Percentiles rank a stretch among this genome's conserved stretches.
Conservation (phyloP, 2,329 filamentous ascomycete species). For the Pseudopyrenochaeta lycopersici region DNA sequence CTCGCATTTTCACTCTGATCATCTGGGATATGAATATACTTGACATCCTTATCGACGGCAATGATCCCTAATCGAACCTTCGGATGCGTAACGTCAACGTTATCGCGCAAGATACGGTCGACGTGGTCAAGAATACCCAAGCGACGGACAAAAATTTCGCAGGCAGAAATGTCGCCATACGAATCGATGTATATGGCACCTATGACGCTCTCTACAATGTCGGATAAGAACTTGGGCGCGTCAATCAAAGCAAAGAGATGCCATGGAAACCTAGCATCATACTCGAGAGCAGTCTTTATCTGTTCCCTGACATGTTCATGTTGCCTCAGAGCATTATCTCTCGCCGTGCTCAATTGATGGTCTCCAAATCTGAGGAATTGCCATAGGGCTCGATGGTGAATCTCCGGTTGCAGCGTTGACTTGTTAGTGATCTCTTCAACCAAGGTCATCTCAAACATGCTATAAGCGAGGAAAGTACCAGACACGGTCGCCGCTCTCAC, state of each 20-base stretch:
- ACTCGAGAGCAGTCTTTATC: slow-evolving; percentile 62
- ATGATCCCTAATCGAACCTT: slow-evolving; percentile 74
- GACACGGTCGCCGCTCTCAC: slow-evolving; percentile 82
- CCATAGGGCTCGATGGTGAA: slow-evolving; percentile 64
- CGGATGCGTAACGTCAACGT: slow-evolving; percentile 65
- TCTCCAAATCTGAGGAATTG: slow-evolving; percentile 72
- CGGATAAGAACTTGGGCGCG: slow-evolving; percentile 34
- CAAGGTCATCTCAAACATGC: slow-evolving; percentile 68
- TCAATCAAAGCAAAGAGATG: slow-evolving; percentile 68
- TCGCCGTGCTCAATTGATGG: slow-evolving; percentile 57
- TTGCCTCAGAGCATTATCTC: slow-evolving; percentile 55
- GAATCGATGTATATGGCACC: slow-evolving; percentile 87
- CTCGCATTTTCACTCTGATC: slow-evolving; percentile 11
- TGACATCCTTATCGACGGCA: slow-evolving; percentile 62
- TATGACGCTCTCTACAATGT: slow-evolving; percentile 78
- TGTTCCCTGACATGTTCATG: slow-evolving; percentile 59
- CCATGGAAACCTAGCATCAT: slow-evolving; percentile 76
- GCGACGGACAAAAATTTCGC: slow-evolving; percentile 66
- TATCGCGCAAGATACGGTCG: slow-evolving; percentile 64
- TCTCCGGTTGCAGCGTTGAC: slow-evolving; percentile 39
- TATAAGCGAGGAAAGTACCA: slow-evolving; percentile 79
- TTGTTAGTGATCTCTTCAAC: slow-evolving; percentile 46
- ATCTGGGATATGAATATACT: slow-evolving; percentile 57
- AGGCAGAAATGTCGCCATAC: slow-evolving; percentile 49
- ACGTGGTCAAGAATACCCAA: slow-evolving; percentile 74